Percentiles rank a stretch among this genome's conserved stretches.
These are phyloP conservation scores for Phalaenopsis equestris DNA, from an alignment of 106 monocot genomes.

Conservation along the genomic window DNA sequence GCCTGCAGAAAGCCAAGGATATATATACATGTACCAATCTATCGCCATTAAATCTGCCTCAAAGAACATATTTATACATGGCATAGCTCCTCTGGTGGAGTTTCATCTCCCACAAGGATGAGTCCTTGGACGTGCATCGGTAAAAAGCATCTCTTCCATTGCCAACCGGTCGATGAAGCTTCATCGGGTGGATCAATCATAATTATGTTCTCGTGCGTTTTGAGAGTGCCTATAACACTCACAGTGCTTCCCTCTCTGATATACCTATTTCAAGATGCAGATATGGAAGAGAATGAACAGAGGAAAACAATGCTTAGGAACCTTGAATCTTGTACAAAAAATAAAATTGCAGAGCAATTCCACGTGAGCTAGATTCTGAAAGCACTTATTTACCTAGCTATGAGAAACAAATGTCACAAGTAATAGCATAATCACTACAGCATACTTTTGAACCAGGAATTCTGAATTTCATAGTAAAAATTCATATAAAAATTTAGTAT, in stretches of 20 bases:
- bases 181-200: conserved; percentile 56
- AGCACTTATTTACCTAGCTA: no score
- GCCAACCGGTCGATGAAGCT: conserved; percentile 46
- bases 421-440: no score
- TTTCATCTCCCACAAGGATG: conserved; percentile 49
- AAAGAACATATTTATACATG: conserved; percentile 18
- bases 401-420: no score
- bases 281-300: no score
- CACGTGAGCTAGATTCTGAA: no score
- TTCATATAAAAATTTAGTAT: no score
- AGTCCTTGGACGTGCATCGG: conserved; percentile 52
- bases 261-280: conserved; percentile 19
- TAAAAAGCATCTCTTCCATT: conserved; percentile 45
- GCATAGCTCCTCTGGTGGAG: conserved; percentile 25
- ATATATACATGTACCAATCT: not conserved
- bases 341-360: no score
- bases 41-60: not conserved
- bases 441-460: no score
- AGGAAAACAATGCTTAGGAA: no score
- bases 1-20: not conserved
- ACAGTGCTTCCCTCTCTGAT: conserved; percentile 63
- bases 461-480: no score
- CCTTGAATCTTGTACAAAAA: no score
- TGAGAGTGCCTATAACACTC: conserved; percentile 66
- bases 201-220: conserved; percentile 34